Base-by-base conservation (phyloP, 129 eudicot genomes). In the Calendula officinalis region DNA sequence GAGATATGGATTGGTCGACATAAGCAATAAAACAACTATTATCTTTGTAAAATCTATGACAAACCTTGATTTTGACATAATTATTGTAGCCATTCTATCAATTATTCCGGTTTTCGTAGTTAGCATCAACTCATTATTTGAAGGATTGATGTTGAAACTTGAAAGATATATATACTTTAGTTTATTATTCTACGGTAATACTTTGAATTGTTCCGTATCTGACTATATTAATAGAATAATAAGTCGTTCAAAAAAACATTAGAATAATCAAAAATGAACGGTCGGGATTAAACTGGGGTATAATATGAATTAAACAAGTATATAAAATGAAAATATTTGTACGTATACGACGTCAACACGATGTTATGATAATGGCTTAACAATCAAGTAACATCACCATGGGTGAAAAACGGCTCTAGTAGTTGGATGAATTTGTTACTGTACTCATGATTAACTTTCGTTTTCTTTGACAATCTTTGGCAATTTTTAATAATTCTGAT, bases 91-190 rank as follows among this genome's bases (percentile, higher is more conserved):
- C 74, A 69, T 69, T 45, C 56, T 57, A 57, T 22, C 10, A 12
- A 22, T 56, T 69, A 36, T 69, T 48, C 10, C 36, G 14, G 36
- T 15, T 68, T 56, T 56, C 32, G 11, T 56, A 56, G 73, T 44
- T 68, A 56, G 48, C 57, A 68, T 56, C 66, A 43, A 35, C 65
- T 67, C 62, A 58, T 58, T 46, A 57, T 58, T 36, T 43, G 67
- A 48, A 70, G 46, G 50, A 8, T 47, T 34, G 67, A 58, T 49
- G 60, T 62, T 22, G 30, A 22, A 22, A 22, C 30, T 22, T 41
- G 75, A 70, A 47, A 69, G 34, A 58, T 47, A 8, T 62, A 8
- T 8, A 36, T 41, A 3, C 9, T 17, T 41, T 17, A 41, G 45
- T 62, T 54, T 5, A 46, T 11, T 49, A 42, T 30, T 65, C 38